phyloP scores from a whole-genome alignment of 768 basidiomycete genomes.

The Rhodotorula sphaerocarpa region DNA sequence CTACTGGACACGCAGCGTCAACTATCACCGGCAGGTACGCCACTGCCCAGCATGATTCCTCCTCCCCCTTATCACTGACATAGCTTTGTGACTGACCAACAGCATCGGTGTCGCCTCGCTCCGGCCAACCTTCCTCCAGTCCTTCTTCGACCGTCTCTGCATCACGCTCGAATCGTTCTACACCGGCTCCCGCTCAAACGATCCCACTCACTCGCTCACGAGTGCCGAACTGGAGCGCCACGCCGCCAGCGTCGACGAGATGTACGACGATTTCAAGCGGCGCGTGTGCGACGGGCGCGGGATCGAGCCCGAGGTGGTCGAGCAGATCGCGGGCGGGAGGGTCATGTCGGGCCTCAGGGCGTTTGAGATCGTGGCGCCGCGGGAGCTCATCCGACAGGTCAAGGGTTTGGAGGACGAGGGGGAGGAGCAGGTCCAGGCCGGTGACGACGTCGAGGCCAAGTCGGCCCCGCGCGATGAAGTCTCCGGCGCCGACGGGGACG shows the following conservation, averaged over 20 bases:
- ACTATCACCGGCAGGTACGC: slow-evolving; percentile 38
- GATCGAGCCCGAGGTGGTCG: slow-evolving; percentile 34
- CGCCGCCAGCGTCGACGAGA: slow-evolving; percentile 33
- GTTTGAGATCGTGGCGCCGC: slow-evolving; percentile 31
- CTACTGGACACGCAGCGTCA: slow-evolving; percentile 17
- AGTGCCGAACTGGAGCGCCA: slow-evolving; percentile 31
- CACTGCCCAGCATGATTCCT: not conserved
- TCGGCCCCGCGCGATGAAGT: too few relatives aligned
- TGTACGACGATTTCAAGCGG: slow-evolving; percentile 38
- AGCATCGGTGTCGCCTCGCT: slow-evolving; percentile 38
- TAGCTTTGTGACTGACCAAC: not conserved
- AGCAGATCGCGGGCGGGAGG: slow-evolving; percentile 38
- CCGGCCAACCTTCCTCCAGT: slow-evolving; percentile 36
- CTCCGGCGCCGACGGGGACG: too few relatives aligned
- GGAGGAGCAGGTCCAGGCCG: not conserved
- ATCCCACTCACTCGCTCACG: slow-evolving; percentile 27
- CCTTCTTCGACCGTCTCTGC: slow-evolving; percentile 39
- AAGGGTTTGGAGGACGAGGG: slow-evolving; percentile 20
- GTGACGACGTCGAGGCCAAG: not conserved
- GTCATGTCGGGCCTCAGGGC: slow-evolving; percentile 37
- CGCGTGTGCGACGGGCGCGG: slow-evolving; percentile 35
- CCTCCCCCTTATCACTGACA: not conserved
- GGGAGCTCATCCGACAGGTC: slow-evolving; percentile 17
- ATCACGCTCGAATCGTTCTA: slow-evolving; percentile 37
- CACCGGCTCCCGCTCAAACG: slow-evolving; percentile 33